These are phyloP conservation scores for Penicillium parvum DNA, from an alignment of 495 filamentous ascomycete species.

Conservation along the genomic window DNA sequence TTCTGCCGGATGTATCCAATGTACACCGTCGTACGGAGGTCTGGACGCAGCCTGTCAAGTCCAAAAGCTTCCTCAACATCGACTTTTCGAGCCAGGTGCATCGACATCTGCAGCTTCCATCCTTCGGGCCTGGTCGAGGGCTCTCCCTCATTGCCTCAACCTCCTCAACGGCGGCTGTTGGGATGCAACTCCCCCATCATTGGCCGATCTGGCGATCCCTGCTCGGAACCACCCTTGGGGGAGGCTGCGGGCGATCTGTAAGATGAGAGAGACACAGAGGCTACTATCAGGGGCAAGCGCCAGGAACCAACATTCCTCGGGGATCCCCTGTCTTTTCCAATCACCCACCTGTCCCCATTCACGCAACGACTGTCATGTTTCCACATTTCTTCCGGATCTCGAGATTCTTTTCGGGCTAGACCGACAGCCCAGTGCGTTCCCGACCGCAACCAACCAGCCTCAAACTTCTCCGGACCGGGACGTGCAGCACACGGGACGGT, in stretches of 20 bases:
- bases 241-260: conserved; percentile 6
- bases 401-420: too few relatives aligned
- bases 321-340: too few relatives aligned
- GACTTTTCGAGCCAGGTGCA: conserved; percentile 19
- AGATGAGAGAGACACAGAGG: neutral
- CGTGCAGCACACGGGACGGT: neutral
- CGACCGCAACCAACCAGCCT: too few relatives aligned
- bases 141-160: too few relatives aligned
- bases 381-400: neutral
- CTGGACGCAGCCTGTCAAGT: neutral
- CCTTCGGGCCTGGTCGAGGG: conserved; percentile 6
- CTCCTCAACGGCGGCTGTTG: conserved; percentile 13
- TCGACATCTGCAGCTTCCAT: conserved; percentile 2
- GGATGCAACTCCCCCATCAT: conserved; percentile 2
- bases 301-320: too few relatives aligned
- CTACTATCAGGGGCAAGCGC: conserved; percentile 5
- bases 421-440: neutral
- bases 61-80: conserved; percentile 10
- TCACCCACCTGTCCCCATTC: too few relatives aligned
- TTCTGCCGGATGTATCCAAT: conserved; percentile 3
- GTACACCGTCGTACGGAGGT: conserved; percentile 4
- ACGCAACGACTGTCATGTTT: too few relatives aligned
- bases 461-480: neutral
- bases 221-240: too few relatives aligned
- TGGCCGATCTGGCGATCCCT: conserved; percentile 11